Evolutionary conservation across 106 monocot species (phyloP), one percentile per base, ranked within the genome.

Genomic region (Dendrobium chrysotoxum): DNA sequence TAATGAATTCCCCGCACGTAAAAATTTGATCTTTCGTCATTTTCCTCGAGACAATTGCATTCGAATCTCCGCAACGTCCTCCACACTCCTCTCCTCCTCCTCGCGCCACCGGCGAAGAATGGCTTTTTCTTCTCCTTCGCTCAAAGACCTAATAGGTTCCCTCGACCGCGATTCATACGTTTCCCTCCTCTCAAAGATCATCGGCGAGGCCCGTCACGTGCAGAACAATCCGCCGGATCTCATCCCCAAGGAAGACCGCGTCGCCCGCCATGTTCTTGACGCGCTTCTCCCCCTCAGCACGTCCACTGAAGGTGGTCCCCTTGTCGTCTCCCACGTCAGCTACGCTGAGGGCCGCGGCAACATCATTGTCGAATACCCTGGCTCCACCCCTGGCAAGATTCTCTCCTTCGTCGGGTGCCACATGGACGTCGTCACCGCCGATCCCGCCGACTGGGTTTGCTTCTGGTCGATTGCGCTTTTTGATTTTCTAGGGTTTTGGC

Each of bases 161-260:
- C 90, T 98, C 55, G 86, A 92, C 35, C 78, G 84, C 75, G 85
- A 88, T 20, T 81, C 88, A 44, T 98, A 82, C 91, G 87, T 95
- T 42, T 5, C 87, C 71, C 91, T 98, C 80, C 92, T 98, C 55
- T 17, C 53, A 21, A 95, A 95, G 85, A 72, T 98, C 80, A 86
- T 95, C 87, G 89, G 88, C 75, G 94, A 98, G 83, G 75, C 98
- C 15, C 75, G 81, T n/a, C 84, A 89, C 84, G 88, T 98, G 45
- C 98, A 98, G 87, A 98, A 98, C 91, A 95, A 98, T 82, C 98
- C 98, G 21, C 98, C 98, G 16, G 89, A 91, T 7, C 89, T 91
- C 81, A 78, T 92, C 79, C 98, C 98, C 13, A 84, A 86, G 61
- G 94, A 98, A 81, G 89, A 95, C 79, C 91, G 86, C 84, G 89